Evolutionary conservation across 176 grass and related monocot species (phyloP).

Genomic region (Oryza coarctata): DNA sequence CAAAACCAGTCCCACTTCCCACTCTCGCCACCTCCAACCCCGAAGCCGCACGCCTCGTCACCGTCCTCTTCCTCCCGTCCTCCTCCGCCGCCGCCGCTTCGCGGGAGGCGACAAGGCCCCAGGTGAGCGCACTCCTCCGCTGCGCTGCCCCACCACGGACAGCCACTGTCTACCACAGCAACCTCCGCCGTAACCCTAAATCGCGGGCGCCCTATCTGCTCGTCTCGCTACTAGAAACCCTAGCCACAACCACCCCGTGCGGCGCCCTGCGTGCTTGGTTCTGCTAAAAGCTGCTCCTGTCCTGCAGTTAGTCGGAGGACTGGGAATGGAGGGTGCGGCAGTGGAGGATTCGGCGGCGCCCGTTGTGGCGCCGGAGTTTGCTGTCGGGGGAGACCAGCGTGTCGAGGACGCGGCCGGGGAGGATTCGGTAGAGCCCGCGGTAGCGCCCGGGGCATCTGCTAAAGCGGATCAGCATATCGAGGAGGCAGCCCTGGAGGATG

Average conservation of each 20-base stretch:
- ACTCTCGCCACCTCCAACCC: not conserved
- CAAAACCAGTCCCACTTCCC: not conserved
- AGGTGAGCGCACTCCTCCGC: not conserved
- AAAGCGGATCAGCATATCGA: conserved; percentile 39
- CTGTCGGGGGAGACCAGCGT: conserved; percentile 22
- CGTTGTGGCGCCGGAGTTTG: not conserved
- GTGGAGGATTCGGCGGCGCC: conserved; percentile 24
- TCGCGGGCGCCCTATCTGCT: not conserved
- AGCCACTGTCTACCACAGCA: not conserved
- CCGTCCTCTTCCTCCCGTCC: not conserved
- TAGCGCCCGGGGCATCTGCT: not conserved
- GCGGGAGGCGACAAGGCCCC: not conserved
- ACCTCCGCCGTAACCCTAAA: conserved; percentile 12
- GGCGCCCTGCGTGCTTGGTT: not conserved
- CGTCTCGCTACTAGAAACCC: not conserved
- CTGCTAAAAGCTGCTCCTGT: not conserved
- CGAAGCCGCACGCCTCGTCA: not conserved
- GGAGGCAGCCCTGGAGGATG: conserved; percentile 34
- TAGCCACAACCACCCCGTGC: not conserved
- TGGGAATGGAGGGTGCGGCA: conserved; percentile 39
- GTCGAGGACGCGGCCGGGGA: conserved; percentile 30
- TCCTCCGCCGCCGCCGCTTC: not conserved
- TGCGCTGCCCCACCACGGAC: not conserved
- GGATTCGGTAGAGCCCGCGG: conserved; percentile 2
- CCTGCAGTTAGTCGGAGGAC: not conserved